Percentiles rank a stretch among this genome's conserved stretches.
These are phyloP conservation scores for Cichorium intybus DNA, from an alignment of 140 eudicot genomes.

Conservation along the genomic window DNA sequence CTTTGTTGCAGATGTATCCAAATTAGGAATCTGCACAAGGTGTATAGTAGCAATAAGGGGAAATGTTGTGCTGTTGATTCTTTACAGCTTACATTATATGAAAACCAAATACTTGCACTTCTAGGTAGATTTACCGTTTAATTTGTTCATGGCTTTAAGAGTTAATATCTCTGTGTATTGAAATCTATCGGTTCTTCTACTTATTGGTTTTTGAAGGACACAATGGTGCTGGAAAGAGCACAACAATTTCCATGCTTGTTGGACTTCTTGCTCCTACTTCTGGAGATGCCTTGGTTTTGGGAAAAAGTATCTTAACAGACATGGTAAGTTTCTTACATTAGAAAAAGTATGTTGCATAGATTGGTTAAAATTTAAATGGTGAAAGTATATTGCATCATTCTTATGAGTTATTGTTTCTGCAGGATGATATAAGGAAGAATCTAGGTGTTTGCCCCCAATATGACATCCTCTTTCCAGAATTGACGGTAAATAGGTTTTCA, in stretches of 20 bases:
- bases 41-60: slow-evolving; percentile 74
- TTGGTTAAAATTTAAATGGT: no score
- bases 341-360: no score
- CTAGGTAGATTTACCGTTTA: slow-evolving; percentile 48
- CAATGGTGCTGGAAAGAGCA: slow-evolving; percentile 99
- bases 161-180: not conserved
- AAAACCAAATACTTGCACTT: slow-evolving; percentile 96
- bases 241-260: slow-evolving; percentile 96
- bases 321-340: no score
- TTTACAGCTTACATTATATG: slow-evolving; percentile 83
- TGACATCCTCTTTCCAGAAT: slow-evolving; percentile 93
- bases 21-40: slow-evolving; percentile 79
- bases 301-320: slow-evolving; percentile 84
- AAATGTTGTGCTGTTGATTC: slow-evolving; percentile 90
- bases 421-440: slow-evolving; percentile 90
- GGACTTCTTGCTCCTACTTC: slow-evolving; percentile 97
- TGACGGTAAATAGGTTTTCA: slow-evolving; percentile 59
- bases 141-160: slow-evolving; percentile 6
- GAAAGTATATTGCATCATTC: no score
- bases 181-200: not conserved
- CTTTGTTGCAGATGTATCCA: slow-evolving; percentile 79
- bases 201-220: slow-evolving; percentile 58
- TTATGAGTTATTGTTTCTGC: slow-evolving; percentile 47
- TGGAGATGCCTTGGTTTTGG: slow-evolving; percentile 94
- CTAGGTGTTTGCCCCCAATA: slow-evolving; percentile 97